Percentiles rank a stretch among this genome's conserved stretches.
Evolutionary conservation across 2,329 filamentous ascomycete genomes (phyloP).

Genomic region (Pestalotiopsis fici): DNA sequence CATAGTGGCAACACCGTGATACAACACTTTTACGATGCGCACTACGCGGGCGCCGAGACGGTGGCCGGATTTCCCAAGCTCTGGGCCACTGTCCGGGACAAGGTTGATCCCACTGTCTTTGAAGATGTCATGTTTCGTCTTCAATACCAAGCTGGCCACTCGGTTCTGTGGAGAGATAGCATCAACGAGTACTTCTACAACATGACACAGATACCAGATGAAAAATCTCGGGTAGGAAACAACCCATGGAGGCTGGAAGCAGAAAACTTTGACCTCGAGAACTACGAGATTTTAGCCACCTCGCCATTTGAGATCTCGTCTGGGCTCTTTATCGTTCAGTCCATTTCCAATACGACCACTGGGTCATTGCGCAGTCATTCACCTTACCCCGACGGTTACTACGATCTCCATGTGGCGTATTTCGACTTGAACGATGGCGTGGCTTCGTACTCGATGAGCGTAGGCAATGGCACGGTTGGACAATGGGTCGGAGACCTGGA

Average conservation of each 20-base stretch:
- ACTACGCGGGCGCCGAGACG: conserved; percentile 55
- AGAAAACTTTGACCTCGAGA: conserved; percentile 62
- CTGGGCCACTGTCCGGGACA: conserved; percentile 57
- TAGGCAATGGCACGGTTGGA: conserved; percentile 55
- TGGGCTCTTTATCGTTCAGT: conserved; percentile 53
- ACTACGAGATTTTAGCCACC: conserved; percentile 56
- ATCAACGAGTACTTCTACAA: conserved; percentile 66
- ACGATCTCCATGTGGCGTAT: conserved; percentile 68
- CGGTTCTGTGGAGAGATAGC: conserved; percentile 70
- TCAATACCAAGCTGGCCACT: conserved; percentile 68
- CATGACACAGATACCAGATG: conserved; percentile 61
- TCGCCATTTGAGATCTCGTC: conserved; percentile 63
- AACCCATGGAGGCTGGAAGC: conserved; percentile 70
- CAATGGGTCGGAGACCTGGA: conserved; percentile 63
- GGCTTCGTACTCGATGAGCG: conserved; percentile 53
- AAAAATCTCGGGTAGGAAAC: conserved; percentile 54
- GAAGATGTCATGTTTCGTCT: conserved; percentile 60
- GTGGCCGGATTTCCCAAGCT: conserved; percentile 57
- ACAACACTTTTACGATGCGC: conserved; percentile 54
- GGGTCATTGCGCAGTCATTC: conserved; percentile 45
- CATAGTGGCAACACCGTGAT: conserved; percentile 66
- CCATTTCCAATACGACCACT: conserved; percentile 46
- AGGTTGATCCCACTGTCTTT: conserved; percentile 62
- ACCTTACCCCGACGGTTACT: conserved; percentile 45
- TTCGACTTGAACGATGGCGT: conserved; percentile 63